phyloP scores from a whole-genome alignment of 129 eudicot genomes.

The Saussurea involucrata region DNA sequence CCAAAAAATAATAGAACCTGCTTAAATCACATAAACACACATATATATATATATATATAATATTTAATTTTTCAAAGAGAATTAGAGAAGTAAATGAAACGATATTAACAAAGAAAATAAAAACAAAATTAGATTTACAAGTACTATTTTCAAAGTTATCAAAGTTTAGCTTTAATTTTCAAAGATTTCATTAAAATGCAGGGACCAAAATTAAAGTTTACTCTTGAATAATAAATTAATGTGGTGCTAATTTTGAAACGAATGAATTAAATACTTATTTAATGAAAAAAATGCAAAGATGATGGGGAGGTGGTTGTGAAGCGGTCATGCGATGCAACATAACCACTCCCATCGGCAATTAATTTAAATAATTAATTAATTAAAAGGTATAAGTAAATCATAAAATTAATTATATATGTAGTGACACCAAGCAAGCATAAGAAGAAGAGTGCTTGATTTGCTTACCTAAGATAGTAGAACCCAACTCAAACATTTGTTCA shows the following conservation, averaged over 20 bases:
- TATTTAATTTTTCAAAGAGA: too few relatives aligned
- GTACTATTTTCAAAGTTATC: too few relatives aligned
- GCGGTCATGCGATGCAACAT: constrained; percentile 40
- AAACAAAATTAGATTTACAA: too few relatives aligned
- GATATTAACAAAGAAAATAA: too few relatives aligned
- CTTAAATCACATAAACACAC: too few relatives aligned
- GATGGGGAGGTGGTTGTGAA: constrained; percentile 48
- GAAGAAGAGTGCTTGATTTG: constrained; percentile 13
- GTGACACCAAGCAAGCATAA: constrained; percentile 11
- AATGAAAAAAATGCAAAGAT: constrained; percentile 31
- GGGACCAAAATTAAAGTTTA: too few relatives aligned
- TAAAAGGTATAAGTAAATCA: background rate
- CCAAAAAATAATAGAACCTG: too few relatives aligned
- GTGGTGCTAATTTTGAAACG: background rate
- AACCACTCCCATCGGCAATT: constrained; percentile 27
- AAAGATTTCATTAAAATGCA: too few relatives aligned
- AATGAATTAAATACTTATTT: background rate
- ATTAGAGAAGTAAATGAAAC: too few relatives aligned
- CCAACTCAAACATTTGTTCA: constrained; percentile 30
- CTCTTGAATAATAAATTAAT: too few relatives aligned
- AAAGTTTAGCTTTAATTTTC: too few relatives aligned
- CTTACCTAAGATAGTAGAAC: constrained; percentile 32
- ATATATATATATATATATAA: too few relatives aligned
- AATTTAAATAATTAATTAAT: background rate
- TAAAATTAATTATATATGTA: background rate